Percentiles rank a stretch among this genome's conserved stretches.
phyloP scores from a whole-genome alignment of 2,329 filamentous ascomycete species.

The Beauveria caledonica region DNA sequence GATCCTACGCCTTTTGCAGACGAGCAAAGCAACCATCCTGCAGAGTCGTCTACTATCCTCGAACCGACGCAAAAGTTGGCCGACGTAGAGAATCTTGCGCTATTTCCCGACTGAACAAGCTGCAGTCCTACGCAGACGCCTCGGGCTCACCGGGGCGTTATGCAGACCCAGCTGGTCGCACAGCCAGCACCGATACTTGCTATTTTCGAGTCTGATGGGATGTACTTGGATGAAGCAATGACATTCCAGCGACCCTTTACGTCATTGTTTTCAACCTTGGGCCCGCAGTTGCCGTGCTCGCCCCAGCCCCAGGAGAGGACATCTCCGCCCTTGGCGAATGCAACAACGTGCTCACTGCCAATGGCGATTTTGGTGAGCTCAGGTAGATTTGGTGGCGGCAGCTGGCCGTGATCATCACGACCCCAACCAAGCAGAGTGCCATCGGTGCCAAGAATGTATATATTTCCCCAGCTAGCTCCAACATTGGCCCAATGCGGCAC shows the following conservation, averaged over 20 bases:
- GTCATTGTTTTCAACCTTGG: conserved; percentile 52
- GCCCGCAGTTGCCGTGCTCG: conserved; percentile 93
- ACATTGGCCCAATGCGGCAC: conserved; percentile 58
- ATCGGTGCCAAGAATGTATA: conserved; percentile 60
- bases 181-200: conserved; percentile 71
- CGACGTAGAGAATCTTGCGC: conserved; percentile 46
- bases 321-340: conserved; percentile 53
- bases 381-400: conserved; percentile 57
- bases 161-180: conserved; percentile 75
- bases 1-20: conserved; percentile 19
- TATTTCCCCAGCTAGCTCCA: conserved; percentile 71
- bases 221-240: conserved; percentile 50
- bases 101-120: conserved; percentile 31
- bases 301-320: conserved; percentile 93
- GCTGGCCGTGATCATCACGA: conserved; percentile 74
- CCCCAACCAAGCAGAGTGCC: conserved; percentile 67
- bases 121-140: conserved; percentile 4
- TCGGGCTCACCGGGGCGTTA: conserved; percentile 22
- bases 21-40: conserved; percentile 18
- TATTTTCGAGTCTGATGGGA: conserved; percentile 44
- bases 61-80: conserved; percentile 69
- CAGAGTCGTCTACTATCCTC: conserved; percentile 31
- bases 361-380: conserved; percentile 57
- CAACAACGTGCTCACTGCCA: conserved; percentile 86
- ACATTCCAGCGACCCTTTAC: conserved; percentile 63